Evolutionary conservation across 2,329 filamentous ascomycete species (phyloP), one percentile per base, ranked within the genome.

Genomic region (Xylariaceae sp.): DNA sequence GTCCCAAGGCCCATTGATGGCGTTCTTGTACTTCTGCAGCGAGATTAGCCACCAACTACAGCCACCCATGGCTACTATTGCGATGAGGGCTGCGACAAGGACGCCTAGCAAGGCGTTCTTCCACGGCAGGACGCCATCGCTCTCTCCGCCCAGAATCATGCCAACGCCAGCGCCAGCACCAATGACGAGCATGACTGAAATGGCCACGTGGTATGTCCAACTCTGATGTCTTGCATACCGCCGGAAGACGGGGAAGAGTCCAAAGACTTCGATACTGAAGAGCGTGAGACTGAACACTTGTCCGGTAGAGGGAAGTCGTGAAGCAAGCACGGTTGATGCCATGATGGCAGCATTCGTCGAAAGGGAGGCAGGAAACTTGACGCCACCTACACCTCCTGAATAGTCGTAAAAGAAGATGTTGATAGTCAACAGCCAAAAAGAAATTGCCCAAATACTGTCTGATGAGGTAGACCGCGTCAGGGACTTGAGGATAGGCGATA

Each of bases 371-470:
- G 87, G 87, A 66, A 90, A 88, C 66, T 86, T 88, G 47, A 76
- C 74, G 6, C 78, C 74, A 6, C 78, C 79, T 73, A 84, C 75
- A 39, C 84, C 82, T 47, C 89, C 88, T 9, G 90, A 90, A 74
- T 99, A 99, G 79, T 99, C 94, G 71, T 97, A 97, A 73, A 95
- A 97, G 75, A 96, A 95, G 62, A 97, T 91, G 73, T 99, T 99
- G 75, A 97, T 93, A 68, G 89, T 84, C 63, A 99, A 84, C 50
- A 99, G 82, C 86, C 92, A 94, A 70, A 90, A 92, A 54, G 90
- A 94, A 79, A 99, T 89, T 59, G 94, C 91, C 94, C 94, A 99
- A 72, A 99, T 99, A 49, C 89, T 94, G 79, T 99, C 94, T 58
- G 85, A 89, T 6, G 90, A 93, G 3, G 93, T 97, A 4, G 92